These are phyloP conservation scores for Ascochyta rabiei DNA, from an alignment of 2,329 filamentous ascomycete species.

Conservation along the genomic window DNA sequence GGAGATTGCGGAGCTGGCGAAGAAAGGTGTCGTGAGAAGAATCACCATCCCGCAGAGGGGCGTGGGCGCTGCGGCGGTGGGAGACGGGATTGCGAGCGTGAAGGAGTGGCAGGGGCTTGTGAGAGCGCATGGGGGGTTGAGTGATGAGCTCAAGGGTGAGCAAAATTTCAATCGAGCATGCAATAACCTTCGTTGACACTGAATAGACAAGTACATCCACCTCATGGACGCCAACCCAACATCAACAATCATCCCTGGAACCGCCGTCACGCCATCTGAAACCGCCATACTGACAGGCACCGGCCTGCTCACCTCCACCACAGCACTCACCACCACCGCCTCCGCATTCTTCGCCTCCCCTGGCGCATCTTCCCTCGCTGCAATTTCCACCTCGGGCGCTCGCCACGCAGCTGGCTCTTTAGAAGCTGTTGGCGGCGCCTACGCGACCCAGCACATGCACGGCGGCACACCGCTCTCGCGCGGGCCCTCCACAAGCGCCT, in stretches of 20 bases:
- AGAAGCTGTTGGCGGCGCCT: conserved; percentile 71
- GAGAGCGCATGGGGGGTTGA: conserved; percentile 27
- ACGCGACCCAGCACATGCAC: conserved; percentile 69
- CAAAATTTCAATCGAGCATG: neutral
- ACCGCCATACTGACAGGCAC: conserved; percentile 65
- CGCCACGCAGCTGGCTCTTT: conserved; percentile 71
- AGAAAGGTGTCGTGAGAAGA: conserved; percentile 64
- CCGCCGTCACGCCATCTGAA: conserved; percentile 54
- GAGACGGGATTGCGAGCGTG: conserved; percentile 68
- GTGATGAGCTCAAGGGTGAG: conserved; percentile 47
- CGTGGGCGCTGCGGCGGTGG: conserved; percentile 61
- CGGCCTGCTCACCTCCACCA: conserved; percentile 67
- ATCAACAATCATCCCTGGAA: conserved; percentile 50
- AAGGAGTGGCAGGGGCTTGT: conserved; percentile 54
- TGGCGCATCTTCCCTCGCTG: conserved; percentile 56
- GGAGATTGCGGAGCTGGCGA: conserved; percentile 67
- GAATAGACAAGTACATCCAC: conserved; percentile 55
- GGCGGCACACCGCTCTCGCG: conserved; percentile 59
- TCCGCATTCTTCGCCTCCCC: conserved; percentile 52
- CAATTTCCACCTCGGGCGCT: conserved; percentile 66
- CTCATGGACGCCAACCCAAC: conserved; percentile 61
- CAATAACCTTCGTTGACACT: conserved; percentile 5
- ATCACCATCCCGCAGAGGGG: conserved; percentile 68
- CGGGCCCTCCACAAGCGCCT: conserved; percentile 36
- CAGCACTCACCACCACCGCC: conserved; percentile 44